phyloP scores from a whole-genome alignment of 345 rosid species.

The Carallia brachiata region DNA sequence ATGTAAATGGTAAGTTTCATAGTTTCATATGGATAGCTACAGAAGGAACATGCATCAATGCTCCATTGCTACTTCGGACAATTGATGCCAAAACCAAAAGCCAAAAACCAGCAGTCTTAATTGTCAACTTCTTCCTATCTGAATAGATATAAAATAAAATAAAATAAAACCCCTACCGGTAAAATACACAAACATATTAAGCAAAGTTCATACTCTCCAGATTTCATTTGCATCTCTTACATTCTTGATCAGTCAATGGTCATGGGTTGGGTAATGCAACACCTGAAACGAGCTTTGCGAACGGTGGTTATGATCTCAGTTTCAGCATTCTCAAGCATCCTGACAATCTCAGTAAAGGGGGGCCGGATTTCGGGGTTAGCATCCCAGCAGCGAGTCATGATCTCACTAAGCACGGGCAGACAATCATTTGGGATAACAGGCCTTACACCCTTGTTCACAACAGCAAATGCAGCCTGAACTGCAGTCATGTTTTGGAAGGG shows the following conservation, averaged over 20 bases:
- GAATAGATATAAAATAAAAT: neutral
- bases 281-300: slow-evolving; percentile 34
- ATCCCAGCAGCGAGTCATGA: slow-evolving; percentile 35
- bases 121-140: slow-evolving; percentile 15
- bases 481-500: slow-evolving; percentile 36
- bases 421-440: slow-evolving; percentile 28
- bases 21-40: slow-evolving; percentile 10
- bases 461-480: slow-evolving; percentile 36
- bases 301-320: slow-evolving; percentile 28
- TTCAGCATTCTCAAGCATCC: slow-evolving; percentile 32
- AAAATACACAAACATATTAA: slow-evolving; percentile 21
- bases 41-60: slow-evolving; percentile 4
- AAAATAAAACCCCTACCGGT: neutral
- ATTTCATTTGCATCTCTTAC: slow-evolving; percentile 4
- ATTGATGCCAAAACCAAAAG: slow-evolving; percentile 2
- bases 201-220: neutral
- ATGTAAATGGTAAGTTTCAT: slow-evolving; percentile 4
- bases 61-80: slow-evolving; percentile 6
- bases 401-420: slow-evolving; percentile 27
- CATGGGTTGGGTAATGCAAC: slow-evolving; percentile 31
- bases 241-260: slow-evolving; percentile 24
- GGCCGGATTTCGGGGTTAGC: slow-evolving; percentile 29
- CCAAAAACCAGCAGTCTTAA: slow-evolving; percentile 13
- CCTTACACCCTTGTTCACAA: slow-evolving; percentile 31
- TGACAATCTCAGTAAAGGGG: slow-evolving; percentile 22